Evolutionary conservation across 352 stramenopile species (phyloP).

Genomic region (Phytophthora ramorum): DNA sequence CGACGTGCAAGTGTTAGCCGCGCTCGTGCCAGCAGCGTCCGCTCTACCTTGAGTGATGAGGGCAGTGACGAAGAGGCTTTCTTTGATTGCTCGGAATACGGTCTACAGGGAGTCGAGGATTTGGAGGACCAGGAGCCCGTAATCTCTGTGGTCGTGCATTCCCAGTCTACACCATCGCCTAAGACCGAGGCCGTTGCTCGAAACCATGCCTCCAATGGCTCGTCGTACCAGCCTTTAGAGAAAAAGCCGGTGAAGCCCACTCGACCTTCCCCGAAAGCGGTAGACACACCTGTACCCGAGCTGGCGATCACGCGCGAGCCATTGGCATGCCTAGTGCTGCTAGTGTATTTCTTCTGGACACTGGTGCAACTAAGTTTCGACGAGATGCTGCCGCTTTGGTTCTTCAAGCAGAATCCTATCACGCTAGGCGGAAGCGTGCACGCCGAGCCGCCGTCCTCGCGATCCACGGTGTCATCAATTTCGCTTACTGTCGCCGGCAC

Average conservation of each 20-base stretch:
- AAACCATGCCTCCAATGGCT: conserved; percentile 18
- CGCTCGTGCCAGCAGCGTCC: conserved; percentile 42
- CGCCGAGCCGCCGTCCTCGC: conserved; percentile 40
- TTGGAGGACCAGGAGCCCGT: conserved; percentile 62
- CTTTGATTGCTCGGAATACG: conserved; percentile 83
- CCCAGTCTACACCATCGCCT: conserved; percentile 40
- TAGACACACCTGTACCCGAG: conserved; percentile 41
- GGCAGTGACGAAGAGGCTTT: conserved; percentile 84
- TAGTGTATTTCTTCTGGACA: conserved; percentile 77
- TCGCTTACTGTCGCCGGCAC: conserved; percentile 66
- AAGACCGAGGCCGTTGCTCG: conserved; percentile 54
- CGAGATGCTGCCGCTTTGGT: conserved; percentile 81
- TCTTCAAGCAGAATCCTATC: conserved; percentile 73
- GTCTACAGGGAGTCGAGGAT: conserved; percentile 69
- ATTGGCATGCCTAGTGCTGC: conserved; percentile 68
- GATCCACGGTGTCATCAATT: conserved; percentile 55
- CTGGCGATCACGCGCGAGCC: conserved; percentile 73
- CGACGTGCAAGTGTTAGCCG: conserved; percentile 29
- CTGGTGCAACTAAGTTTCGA: conserved; percentile 82
- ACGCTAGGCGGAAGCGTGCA: conserved; percentile 48
- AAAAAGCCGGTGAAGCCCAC: conserved; percentile 31
- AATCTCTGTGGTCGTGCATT: conserved; percentile 81
- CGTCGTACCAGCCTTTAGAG: conserved; percentile 38
- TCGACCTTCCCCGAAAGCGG: conserved; percentile 23
- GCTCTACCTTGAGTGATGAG: conserved; percentile 45